phyloP scores from a whole-genome alignment of 2,329 filamentous ascomycete species.

The Alternaria ethzedia region DNA sequence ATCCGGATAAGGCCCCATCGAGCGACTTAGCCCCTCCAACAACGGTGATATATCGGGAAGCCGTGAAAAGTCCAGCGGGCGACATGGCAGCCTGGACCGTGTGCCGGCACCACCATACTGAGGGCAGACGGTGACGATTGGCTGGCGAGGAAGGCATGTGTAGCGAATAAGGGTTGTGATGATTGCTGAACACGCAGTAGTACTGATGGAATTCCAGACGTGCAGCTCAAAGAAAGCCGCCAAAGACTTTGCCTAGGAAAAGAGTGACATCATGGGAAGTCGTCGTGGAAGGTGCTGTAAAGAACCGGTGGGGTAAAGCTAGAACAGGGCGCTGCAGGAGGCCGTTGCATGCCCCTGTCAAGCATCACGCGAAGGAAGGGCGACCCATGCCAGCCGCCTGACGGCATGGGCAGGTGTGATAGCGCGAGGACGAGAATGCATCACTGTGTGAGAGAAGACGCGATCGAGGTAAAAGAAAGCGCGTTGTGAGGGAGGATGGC shows the following conservation, averaged over 20 bases:
- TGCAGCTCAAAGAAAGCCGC: not conserved
- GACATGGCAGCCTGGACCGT: not conserved
- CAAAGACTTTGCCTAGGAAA: not conserved
- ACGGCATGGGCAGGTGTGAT: not conserved
- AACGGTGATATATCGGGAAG: constrained; percentile 2
- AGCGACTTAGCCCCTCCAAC: constrained; percentile 10
- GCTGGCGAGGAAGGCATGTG: not conserved
- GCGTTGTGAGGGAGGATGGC: not conserved
- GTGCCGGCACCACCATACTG: not conserved
- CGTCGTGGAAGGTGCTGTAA: not conserved
- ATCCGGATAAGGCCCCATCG: not conserved
- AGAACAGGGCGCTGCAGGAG: constrained; percentile 1
- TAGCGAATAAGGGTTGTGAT: not conserved
- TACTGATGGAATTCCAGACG: not conserved
- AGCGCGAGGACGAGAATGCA: not conserved
- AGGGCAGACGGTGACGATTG: not conserved
- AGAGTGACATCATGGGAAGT: not conserved
- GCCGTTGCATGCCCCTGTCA: not conserved
- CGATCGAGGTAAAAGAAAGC: not conserved
- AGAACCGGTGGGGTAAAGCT: constrained; percentile 2
- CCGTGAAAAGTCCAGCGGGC: not conserved
- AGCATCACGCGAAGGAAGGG: not conserved
- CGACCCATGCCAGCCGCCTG: not conserved
- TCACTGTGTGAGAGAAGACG: not conserved
- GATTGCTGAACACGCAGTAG: not conserved